Evolutionary conservation across 108 stramenopile genomes (phyloP).

Genomic region (Tribonema minus): DNA sequence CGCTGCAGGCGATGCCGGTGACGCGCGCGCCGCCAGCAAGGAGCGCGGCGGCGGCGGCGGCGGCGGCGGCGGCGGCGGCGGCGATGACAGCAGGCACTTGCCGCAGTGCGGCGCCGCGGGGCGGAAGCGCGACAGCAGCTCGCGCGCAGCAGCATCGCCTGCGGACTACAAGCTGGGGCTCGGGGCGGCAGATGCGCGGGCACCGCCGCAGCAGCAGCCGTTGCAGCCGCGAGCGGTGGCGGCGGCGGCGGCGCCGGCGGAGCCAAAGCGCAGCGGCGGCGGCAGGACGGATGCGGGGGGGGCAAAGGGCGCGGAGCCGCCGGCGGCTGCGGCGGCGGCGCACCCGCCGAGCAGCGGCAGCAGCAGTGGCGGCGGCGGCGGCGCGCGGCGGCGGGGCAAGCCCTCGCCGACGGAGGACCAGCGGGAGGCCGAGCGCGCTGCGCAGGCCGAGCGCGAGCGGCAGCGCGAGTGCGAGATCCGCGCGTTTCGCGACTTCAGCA

Average conservation of each 20-base stretch:
- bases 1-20: neutral
- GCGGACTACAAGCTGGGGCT: too few relatives aligned
- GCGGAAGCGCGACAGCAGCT: too few relatives aligned
- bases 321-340: neutral
- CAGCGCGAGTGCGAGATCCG: conserved; percentile 50
- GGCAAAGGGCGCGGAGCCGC: neutral
- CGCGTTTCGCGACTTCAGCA: conserved; percentile 46
- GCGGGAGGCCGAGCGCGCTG: neutral
- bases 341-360: neutral
- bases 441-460: conserved; percentile 38
- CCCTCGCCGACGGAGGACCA: neutral
- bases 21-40: neutral
- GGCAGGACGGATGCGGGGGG: neutral
- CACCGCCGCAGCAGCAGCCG: too few relatives aligned
- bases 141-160: too few relatives aligned
- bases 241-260: too few relatives aligned
- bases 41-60: neutral
- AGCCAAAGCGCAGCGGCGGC: neutral
- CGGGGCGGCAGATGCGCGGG: too few relatives aligned
- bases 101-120: too few relatives aligned
- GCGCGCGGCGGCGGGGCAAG: neutral
- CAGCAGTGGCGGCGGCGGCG: neutral
- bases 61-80: neutral
- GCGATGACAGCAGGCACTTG: too few relatives aligned
- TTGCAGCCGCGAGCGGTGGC: too few relatives aligned